Conservation (phyloP, 2,329 filamentous ascomycete species). For the Talaromyces pinophilus region DNA sequence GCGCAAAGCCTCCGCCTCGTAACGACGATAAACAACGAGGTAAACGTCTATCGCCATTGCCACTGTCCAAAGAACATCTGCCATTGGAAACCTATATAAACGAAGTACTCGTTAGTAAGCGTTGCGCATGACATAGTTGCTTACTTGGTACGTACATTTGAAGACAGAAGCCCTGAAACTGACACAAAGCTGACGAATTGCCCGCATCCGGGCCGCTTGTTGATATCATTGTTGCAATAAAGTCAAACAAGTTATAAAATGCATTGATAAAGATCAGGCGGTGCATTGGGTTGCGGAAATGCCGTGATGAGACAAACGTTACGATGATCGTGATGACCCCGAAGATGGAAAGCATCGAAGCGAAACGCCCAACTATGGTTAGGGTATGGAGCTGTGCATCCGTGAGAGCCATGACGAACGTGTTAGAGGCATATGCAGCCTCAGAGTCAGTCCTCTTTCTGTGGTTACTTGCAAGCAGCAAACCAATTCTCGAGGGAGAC, state of each 20-base stretch:
- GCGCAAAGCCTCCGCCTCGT: conserved; percentile 35
- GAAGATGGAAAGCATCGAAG: conserved; percentile 36
- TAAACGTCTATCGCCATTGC: conserved; percentile 43
- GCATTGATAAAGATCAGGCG: conserved; percentile 44
- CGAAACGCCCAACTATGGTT: conserved; percentile 34
- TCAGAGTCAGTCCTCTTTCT: not conserved
- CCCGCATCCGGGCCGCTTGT: conserved; percentile 40
- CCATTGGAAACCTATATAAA: conserved; percentile 38
- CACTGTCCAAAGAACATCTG: conserved; percentile 43
- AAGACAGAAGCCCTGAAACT: conserved; percentile 43
- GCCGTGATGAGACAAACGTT: conserved; percentile 35
- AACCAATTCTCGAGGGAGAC: not conserved
- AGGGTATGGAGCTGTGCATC: conserved; percentile 31
- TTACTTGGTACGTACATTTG: conserved; percentile 36
- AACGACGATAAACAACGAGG: conserved; percentile 40
- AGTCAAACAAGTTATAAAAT: conserved; percentile 42
- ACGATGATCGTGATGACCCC: conserved; percentile 40
- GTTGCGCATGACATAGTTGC: not conserved
- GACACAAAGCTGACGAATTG: conserved; percentile 36
- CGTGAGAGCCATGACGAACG: conserved; percentile 28
- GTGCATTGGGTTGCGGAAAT: conserved; percentile 44
- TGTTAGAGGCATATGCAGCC: not conserved
- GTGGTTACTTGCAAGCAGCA: not conserved
- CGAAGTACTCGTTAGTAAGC: not conserved
- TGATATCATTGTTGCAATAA: conserved; percentile 44